Percentiles rank a stretch among this genome's conserved stretches.
Evolutionary conservation across 192 early-diverging fungal species (phyloP).

Genomic region (Podila horticola): DNA sequence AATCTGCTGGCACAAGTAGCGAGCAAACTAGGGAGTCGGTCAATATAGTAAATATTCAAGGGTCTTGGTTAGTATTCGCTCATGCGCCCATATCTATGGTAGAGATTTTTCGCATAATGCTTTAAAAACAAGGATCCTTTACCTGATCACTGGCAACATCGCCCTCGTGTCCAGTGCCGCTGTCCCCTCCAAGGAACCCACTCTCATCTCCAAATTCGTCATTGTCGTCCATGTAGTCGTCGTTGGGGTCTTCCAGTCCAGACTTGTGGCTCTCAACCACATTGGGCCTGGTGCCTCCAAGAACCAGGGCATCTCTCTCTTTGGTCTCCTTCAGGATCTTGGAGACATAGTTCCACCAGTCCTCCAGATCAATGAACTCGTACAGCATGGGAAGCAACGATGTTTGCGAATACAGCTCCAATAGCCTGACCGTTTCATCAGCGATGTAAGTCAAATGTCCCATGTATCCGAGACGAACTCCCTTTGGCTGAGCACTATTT

Average conservation of each 20-base stretch:
- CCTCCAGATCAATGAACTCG: conserved; percentile 58
- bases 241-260: conserved; percentile 52
- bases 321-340: conserved; percentile 57
- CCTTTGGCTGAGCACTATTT: conserved; percentile 81
- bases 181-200: conserved; percentile 62
- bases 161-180: conserved; percentile 61
- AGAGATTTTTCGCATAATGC: too few species aligned
- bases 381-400: conserved; percentile 35
- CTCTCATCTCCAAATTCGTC: conserved; percentile 63
- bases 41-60: too few species aligned
- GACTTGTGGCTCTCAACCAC: conserved; percentile 52
- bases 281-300: conserved; percentile 64
- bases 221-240: conserved; percentile 69
- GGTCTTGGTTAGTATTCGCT: too few species aligned
- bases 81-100: too few species aligned
- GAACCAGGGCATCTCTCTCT: conserved; percentile 54
- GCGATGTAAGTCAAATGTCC: conserved; percentile 98
- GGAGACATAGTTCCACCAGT: conserved; percentile 65
- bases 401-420: conserved; percentile 71
- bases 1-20: conserved; percentile 76
- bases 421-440: conserved; percentile 92
- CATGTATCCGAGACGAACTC: conserved; percentile 96
- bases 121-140: neutral
- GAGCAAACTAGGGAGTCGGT: conserved; percentile 64
- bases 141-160: conserved; percentile 76